phyloP scores from a whole-genome alignment of 768 basidiomycete species.

The Tephrocybe rancida region DNA sequence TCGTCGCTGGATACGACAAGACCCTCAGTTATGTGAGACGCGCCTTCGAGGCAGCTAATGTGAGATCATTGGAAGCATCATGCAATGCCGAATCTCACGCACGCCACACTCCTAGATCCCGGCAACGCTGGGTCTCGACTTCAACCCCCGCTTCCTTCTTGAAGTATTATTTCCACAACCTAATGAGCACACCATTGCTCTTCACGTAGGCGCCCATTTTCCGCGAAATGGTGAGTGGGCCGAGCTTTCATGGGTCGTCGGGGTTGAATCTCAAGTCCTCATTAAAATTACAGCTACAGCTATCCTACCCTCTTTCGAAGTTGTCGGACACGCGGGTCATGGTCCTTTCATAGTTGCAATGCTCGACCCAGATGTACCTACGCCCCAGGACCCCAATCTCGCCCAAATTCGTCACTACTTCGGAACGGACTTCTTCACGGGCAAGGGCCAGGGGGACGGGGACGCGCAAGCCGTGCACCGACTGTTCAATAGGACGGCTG shows the following conservation, averaged over 20 bases:
- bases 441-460: neutral
- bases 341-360: constrained; percentile 50
- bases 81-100: too few species aligned
- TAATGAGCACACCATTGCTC: constrained; percentile 26
- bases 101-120: constrained; percentile 29
- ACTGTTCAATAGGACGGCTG: constrained; percentile 40
- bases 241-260: too few species aligned
- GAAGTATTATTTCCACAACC: constrained; percentile 37
- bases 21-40: constrained; percentile 20
- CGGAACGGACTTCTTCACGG: constrained; percentile 39
- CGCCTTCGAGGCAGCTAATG: constrained; percentile 28
- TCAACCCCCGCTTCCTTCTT: constrained; percentile 35
- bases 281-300: constrained; percentile 32
- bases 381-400: constrained; percentile 43
- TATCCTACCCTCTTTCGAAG: constrained; percentile 35
- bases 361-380: constrained; percentile 54
- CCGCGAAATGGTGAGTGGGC: constrained; percentile 34
- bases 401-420: constrained; percentile 54
- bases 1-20: constrained; percentile 25
- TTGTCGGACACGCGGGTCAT: constrained; percentile 21
- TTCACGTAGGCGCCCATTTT: constrained; percentile 36
- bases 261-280: neutral
- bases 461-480: neutral
- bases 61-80: constrained; percentile 12
- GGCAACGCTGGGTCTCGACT: constrained; percentile 28